Evolutionary conservation across 2,329 filamentous ascomycete genomes (phyloP), one percentile per base, ranked within the genome.

Genomic region (Talaromyces sp.): DNA sequence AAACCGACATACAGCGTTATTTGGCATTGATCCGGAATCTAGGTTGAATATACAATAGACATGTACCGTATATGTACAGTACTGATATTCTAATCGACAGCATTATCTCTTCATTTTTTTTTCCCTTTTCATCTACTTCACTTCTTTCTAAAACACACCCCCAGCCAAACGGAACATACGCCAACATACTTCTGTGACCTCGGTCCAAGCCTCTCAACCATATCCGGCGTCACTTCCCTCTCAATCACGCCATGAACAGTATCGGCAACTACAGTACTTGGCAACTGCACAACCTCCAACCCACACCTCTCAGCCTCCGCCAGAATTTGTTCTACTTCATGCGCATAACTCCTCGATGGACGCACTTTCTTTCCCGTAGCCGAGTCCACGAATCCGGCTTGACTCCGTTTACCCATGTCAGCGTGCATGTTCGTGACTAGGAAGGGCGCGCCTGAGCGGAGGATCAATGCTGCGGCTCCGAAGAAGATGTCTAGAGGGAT

Each of bases 381-480:
- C 6, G 74, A 73, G 71, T 87, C 85, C 13, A 86, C 78, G 70
- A 90, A 90, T 0, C 88, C 88, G 0, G 88, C 88, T 71, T 88
- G 86, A 29, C 83, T 84, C 17, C 82, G 78, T 15, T 68, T 68
- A 1, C 86, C 87, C 87, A 90, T 89, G 2, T 89, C 84, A 1
- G 81, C 75, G 72, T 90, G 88, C 88, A 90, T 90, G 70, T 89
- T 90, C 0, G 87, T 89, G n/a, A 90, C 70, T 10, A 89, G 76
- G 5, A 88, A 75, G 58, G 82, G 74, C 0, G 84, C 86, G 0
- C 81, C 81, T 0, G 78, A 76, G 2, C 69, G 70, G 17, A 89
- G 73, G 0, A 85, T 74, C 11, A 70, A 68, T 1, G 78, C 70
- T 0, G 82, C 79, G 0, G 82, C 81, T 2, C 69, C 61, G 73